Evolutionary conservation across 345 rosid genomes (phyloP).

Genomic region (Psidium friedrichsthalianum): DNA sequence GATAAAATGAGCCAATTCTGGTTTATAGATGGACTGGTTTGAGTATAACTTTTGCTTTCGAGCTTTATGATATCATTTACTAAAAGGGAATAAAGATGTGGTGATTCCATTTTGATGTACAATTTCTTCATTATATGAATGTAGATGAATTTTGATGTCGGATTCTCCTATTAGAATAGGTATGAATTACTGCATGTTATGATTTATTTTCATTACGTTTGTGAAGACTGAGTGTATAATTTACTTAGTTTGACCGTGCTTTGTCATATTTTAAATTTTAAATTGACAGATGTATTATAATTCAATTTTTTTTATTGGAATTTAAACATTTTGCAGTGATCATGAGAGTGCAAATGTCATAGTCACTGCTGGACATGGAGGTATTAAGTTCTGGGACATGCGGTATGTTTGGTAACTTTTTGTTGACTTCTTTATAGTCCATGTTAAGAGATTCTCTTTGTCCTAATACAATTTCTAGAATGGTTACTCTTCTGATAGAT

Average conservation of each 20-base stretch:
- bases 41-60: neutral
- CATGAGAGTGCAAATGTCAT: slow-evolving; percentile 50
- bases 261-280: neutral
- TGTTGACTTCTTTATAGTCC: neutral
- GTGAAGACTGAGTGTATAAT: neutral
- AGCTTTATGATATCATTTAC: neutral
- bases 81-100: neutral
- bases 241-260: neutral
- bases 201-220: neutral
- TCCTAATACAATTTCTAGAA: neutral
- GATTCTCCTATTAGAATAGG: neutral
- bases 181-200: neutral
- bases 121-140: neutral
- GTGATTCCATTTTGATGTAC: neutral
- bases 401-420: slow-evolving; percentile 30
- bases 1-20: neutral
- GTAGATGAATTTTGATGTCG: neutral
- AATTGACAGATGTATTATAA: neutral
- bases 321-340: slow-evolving; percentile 34
- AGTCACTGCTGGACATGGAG: slow-evolving; percentile 79
- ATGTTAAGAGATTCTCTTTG: neutral
- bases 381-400: slow-evolving; percentile 87
- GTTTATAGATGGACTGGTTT: neutral
- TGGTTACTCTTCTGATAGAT: neutral
- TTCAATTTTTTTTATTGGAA: neutral